Conservation (phyloP, 768 basidiomycete genomes). For the Amyloporia xantha region DNA sequence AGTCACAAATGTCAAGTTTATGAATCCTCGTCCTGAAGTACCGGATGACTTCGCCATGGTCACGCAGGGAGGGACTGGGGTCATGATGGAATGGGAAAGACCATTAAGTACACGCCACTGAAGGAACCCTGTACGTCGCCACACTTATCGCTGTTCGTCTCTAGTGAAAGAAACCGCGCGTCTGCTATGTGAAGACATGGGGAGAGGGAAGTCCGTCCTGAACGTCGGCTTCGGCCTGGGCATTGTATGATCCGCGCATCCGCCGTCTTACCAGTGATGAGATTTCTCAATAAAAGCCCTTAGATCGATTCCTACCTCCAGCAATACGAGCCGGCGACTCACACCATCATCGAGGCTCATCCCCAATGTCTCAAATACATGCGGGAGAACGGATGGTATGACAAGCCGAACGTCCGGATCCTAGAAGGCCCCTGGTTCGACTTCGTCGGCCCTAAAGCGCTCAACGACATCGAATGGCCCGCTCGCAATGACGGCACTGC, state of each 20-base stretch:
- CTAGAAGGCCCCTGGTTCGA: slow-evolving; percentile 3
- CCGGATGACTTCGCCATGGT: neutral
- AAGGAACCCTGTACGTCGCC: neutral
- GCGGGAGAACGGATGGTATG: slow-evolving; percentile 3
- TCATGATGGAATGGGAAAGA: slow-evolving; percentile 8
- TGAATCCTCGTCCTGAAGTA: neutral
- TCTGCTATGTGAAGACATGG: neutral
- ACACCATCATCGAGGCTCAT: slow-evolving; percentile 7
- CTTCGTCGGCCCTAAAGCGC: neutral
- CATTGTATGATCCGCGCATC: slow-evolving; percentile 1
- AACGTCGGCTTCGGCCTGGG: slow-evolving; percentile 7
- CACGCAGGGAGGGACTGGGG: neutral
- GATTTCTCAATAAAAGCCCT: neutral
- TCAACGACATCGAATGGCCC: neutral
- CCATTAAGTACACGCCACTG: slow-evolving; percentile 1
- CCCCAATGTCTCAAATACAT: slow-evolving; percentile 2
- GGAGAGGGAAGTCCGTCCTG: neutral
- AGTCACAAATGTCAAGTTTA: neutral
- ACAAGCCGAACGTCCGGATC: slow-evolving; percentile 1
- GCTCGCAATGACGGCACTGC: neutral
- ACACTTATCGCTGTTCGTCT: neutral
- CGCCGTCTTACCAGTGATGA: neutral
- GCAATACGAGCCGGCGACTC: slow-evolving; percentile 1
- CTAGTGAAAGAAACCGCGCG: slow-evolving; percentile 6
- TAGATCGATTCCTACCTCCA: slow-evolving; percentile 9